Evolutionary conservation across 2,329 filamentous ascomycete species (phyloP).

Genomic region (Botrytis fabae): DNA sequence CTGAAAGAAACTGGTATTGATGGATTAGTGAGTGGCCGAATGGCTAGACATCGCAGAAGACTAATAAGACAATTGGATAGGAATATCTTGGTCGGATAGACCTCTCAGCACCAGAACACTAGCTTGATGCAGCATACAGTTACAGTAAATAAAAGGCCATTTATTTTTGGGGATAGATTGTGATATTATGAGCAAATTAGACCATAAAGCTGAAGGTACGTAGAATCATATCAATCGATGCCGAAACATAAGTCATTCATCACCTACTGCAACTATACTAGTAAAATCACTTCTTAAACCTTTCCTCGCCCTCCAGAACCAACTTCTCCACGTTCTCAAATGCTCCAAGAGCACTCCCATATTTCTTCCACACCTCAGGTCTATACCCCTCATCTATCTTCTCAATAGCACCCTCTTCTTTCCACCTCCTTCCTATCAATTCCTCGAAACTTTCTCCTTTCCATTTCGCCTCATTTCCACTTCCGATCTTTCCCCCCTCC

Average conservation of each 20-base stretch:
- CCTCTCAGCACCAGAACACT: background rate
- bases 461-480: slow-evolving; percentile 10
- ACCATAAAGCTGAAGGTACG: background rate
- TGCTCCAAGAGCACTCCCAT: slow-evolving; percentile 72
- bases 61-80: background rate
- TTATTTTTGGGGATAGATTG: background rate
- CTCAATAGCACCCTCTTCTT: slow-evolving; percentile 78
- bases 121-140: background rate
- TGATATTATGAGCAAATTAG: no score
- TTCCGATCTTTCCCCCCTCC: background rate
- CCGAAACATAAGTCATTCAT: no score
- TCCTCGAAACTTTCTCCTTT: slow-evolving; percentile 81
- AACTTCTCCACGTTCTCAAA: slow-evolving; percentile 74
- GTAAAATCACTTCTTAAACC: slow-evolving; percentile 17
- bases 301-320: slow-evolving; percentile 53
- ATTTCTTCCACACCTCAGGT: slow-evolving; percentile 70
- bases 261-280: background rate
- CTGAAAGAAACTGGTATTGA: background rate
- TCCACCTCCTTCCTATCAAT: slow-evolving; percentile 80
- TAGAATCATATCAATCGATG: background rate
- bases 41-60: no score
- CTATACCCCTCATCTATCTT: slow-evolving; percentile 82
- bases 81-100: background rate
- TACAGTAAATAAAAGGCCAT: background rate
- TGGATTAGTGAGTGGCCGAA: no score